A percentile compares a stretch with the other conserved stretches of the same genome.
phyloP scores from a whole-genome alignment of 495 filamentous ascomycete genomes.

The Penicillium angulare region DNA sequence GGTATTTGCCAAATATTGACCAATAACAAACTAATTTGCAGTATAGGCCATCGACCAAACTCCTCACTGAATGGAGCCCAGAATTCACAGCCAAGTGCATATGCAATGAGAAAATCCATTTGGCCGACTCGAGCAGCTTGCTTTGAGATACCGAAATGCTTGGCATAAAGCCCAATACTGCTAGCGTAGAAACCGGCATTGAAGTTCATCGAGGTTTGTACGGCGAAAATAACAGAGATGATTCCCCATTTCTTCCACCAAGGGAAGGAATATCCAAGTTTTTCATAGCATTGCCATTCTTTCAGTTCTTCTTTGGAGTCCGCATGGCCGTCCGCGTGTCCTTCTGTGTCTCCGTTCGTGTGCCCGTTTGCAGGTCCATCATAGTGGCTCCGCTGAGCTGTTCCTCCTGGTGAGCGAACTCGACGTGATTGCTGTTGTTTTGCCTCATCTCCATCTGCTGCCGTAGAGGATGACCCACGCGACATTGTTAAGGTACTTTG shows the following conservation, averaged over 20 bases:
- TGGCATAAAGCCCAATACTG: slow-evolving; percentile 58
- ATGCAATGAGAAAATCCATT: slow-evolving; percentile 68
- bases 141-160: slow-evolving; percentile 60
- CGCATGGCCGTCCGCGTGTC: slow-evolving; percentile 22
- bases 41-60: slow-evolving; percentile 67
- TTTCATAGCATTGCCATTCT: slow-evolving; percentile 59
- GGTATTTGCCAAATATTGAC: slow-evolving; percentile 78
- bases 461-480: neutral
- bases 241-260: slow-evolving; percentile 74
- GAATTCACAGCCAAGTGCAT: slow-evolving; percentile 79
- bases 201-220: slow-evolving; percentile 85
- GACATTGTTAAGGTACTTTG: slow-evolving; percentile 10
- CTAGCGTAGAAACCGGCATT: slow-evolving; percentile 75
- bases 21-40: slow-evolving; percentile 66
- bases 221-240: slow-evolving; percentile 68
- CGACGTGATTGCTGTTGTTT: slow-evolving; percentile 18
- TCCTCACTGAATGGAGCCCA: slow-evolving; percentile 87
- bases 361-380: slow-evolving; percentile 9
- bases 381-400: slow-evolving; percentile 2
- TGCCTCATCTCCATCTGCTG: slow-evolving; percentile 18
- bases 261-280: slow-evolving; percentile 64
- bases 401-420: slow-evolving; percentile 13
- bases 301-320: slow-evolving; percentile 53
- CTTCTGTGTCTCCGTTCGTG: slow-evolving; percentile 29
- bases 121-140: slow-evolving; percentile 67